Percentiles rank a stretch among this genome's conserved stretches.
Evolutionary conservation across 768 basidiomycete genomes (phyloP).

Genomic region (Phlegmacium glaucopus): DNA sequence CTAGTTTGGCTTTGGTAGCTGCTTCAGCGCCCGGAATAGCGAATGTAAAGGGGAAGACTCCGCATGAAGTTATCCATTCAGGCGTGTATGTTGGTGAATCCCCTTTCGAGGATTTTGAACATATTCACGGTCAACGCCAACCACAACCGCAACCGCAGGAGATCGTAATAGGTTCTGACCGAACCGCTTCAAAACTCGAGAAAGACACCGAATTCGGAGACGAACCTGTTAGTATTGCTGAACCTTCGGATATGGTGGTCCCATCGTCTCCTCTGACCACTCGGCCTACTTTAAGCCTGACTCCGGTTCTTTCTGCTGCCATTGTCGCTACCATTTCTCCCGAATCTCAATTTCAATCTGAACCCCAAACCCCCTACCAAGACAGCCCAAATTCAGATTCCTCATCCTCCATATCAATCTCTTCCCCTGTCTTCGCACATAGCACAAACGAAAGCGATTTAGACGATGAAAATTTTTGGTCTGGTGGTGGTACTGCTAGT

Average conservation of each 20-base stretch:
- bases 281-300: too few relatives aligned
- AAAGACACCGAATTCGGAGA: too few relatives aligned
- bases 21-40: too few relatives aligned
- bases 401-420: conserved; percentile 24
- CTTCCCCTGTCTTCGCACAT: conserved; percentile 41
- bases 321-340: conserved; percentile 2
- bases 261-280: too few relatives aligned
- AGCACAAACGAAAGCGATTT: conserved; percentile 12
- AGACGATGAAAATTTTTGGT: conserved; percentile 12
- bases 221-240: too few relatives aligned
- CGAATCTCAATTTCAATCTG: neutral
- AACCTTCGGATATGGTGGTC: too few relatives aligned
- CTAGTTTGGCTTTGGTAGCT: conserved; percentile 8
- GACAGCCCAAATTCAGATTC: neutral
- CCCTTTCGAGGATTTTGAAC: too few relatives aligned
- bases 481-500: conserved; percentile 4
- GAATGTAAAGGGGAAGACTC: neutral
- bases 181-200: too few relatives aligned
- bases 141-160: too few relatives aligned
- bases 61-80: neutral
- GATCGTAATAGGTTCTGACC: too few relatives aligned
- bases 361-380: neutral
- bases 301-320: neutral
- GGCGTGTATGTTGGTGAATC: neutral
- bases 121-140: too few relatives aligned